phyloP scores from a whole-genome alignment of 805 yeast species.

The Starmerella bacillaris region DNA sequence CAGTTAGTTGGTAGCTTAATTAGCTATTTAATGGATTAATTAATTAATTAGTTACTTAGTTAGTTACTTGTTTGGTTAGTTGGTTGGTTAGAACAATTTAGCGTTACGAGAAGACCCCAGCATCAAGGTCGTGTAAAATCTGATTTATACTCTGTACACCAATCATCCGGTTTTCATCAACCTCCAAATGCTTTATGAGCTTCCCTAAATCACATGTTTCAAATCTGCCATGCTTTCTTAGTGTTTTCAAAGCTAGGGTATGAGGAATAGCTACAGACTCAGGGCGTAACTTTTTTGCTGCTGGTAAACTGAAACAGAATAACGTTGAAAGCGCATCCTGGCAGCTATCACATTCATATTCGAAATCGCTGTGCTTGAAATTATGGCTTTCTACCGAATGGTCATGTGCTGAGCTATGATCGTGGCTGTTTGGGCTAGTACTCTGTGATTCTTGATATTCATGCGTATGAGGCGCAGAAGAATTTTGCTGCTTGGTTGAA shows the following conservation, averaged over 20 bases:
- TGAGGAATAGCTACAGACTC: conserved; percentile 44
- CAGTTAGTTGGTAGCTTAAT: too few relatives aligned
- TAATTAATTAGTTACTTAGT: too few relatives aligned
- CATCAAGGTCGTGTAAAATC: conserved; percentile 15
- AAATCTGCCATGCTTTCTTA: conserved; percentile 40
- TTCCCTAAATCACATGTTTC: conserved; percentile 15
- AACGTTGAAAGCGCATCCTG: conserved; percentile 64
- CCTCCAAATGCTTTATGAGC: conserved; percentile 14
- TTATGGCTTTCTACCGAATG: too few relatives aligned
- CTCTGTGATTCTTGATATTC: background rate
- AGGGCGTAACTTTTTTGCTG: conserved; percentile 10
- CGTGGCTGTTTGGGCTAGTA: background rate
- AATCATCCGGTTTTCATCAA: conserved; percentile 11
- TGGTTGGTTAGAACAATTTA: too few relatives aligned
- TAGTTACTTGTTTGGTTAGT: too few relatives aligned
- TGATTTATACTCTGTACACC: conserved; percentile 19
- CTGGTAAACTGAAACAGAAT: conserved; percentile 40
- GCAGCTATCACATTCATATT: conserved; percentile 38
- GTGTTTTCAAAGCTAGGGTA: conserved; percentile 66
- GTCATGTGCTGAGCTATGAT: too few relatives aligned
- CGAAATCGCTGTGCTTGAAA: background rate
- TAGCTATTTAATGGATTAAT: too few relatives aligned
- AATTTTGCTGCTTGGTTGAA: background rate
- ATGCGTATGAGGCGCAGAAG: background rate
- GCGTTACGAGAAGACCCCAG: conserved; percentile 1